Base-by-base conservation (phyloP, 2,329 filamentous ascomycete species). In the Rutstroemia sp. region DNA sequence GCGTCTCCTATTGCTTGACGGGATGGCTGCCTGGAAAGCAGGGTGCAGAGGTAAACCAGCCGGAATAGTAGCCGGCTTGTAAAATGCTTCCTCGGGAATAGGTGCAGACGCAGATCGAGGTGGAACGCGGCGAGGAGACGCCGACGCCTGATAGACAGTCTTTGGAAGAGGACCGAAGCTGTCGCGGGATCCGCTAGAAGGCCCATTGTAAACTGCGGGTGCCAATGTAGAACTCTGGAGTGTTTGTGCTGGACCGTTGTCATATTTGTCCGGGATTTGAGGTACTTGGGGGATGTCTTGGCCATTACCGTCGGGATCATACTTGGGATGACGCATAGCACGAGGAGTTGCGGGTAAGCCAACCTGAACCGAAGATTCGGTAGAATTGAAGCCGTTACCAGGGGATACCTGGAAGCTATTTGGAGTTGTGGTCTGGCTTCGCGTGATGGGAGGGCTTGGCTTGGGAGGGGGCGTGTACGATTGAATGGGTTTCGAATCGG, bases 281-380 rank as follows among this genome's bases (percentile, higher is more conserved):
- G 81, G 80, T 4, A 82, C 73, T 0, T 74, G 71, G 16, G 81
- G 80, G 3, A 82, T 73, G 0, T 85, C 83, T 30, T 83, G 75
- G 56, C 78, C 74, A 30, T 73, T 74, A 44, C 77, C 74, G 57
- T 85, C 79, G 2, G 77, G 72, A 62, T 82, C 80, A 63, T 92
- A 84, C 45, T 89, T 83, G 1, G 82, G 81, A 68, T 95, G 83
- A 19, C 88, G 83, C 91, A 96, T 95, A 1, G 91, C 91, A 73
- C 90, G 86, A 30, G 92, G 92, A 0, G 92, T 96, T 2, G 91
- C 90, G 14, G 92, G 91, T n/a, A 96, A 79, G 0, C 91, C 92
- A 52, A 92, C 79, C 5, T 81, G 78, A 1, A 59, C 47, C n/a
- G 79, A 75, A 1, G 77, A 78, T 2, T 49, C 51, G 63, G 37